A percentile compares a stretch with the other conserved stretches of the same genome.
These are phyloP conservation scores for Angomonas desouzai DNA, from an alignment of 208 protist species.

Conservation along the genomic window DNA sequence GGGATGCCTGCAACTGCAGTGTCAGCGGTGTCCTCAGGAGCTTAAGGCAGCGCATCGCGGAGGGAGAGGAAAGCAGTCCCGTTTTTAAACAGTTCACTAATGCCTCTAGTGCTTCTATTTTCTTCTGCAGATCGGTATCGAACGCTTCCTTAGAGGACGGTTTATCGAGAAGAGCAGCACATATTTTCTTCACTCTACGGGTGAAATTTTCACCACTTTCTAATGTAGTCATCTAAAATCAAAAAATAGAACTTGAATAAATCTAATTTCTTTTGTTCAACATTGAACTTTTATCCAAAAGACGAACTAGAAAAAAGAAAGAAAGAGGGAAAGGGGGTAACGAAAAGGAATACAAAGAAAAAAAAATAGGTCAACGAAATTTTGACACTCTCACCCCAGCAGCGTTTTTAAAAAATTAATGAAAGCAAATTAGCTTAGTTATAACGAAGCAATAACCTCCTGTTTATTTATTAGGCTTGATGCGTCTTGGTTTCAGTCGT, in stretches of 20 bases:
- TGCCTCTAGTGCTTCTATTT: not conserved
- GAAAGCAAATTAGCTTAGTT: too few relatives aligned
- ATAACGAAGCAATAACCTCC: too few relatives aligned
- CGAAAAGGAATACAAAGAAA: too few relatives aligned
- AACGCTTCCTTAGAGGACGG: not conserved
- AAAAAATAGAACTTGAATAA: not conserved
- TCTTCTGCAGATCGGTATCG: not conserved
- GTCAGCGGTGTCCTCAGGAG: not conserved
- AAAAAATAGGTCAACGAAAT: too few relatives aligned
- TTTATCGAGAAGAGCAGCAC: not conserved
- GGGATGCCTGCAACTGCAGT: not conserved
- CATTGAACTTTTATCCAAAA: not conserved
- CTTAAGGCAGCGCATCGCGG: slow-evolving; percentile 12
- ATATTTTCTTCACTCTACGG: not conserved
- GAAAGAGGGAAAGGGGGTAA: not conserved
- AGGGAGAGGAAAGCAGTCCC: not conserved
- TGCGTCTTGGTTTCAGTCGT: slow-evolving; percentile 7
- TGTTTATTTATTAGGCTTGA: too few relatives aligned
- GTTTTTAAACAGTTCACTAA: not conserved
- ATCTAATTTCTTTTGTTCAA: not conserved
- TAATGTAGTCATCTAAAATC: not conserved
- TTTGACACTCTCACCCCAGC: too few relatives aligned
- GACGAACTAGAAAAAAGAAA: not conserved
- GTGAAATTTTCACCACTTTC: not conserved
- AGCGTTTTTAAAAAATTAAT: too few relatives aligned